Percentiles rank a stretch among this genome's conserved stretches.
Evolutionary conservation across 768 basidiomycete species (phyloP).

Genomic region (Tylopilus plumbeoviolaceoides): DNA sequence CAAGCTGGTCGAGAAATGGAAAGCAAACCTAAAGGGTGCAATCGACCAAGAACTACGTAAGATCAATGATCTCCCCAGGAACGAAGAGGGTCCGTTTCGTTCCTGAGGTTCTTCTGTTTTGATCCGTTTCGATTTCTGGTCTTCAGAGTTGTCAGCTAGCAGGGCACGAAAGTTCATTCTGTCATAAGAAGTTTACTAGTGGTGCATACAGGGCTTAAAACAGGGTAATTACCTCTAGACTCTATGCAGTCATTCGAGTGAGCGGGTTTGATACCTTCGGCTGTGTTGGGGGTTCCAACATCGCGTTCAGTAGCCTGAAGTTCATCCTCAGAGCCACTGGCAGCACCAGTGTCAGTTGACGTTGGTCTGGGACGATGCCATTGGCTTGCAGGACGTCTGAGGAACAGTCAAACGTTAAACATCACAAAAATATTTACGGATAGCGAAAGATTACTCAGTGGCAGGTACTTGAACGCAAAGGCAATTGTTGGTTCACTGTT

Average conservation of each 20-base stretch:
- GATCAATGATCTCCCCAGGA: constrained; percentile 13
- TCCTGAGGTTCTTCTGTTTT: constrained; percentile 7
- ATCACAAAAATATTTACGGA: neutral
- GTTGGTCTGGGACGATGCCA: constrained; percentile 10
- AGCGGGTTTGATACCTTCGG: constrained; percentile 1
- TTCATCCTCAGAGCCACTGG: neutral
- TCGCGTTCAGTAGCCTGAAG: neutral
- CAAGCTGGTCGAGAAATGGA: neutral
- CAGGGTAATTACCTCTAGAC: constrained; percentile 7
- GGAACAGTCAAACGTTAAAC: neutral
- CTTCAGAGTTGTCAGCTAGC: neutral
- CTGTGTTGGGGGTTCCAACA: neutral
- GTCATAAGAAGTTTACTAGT: no score
- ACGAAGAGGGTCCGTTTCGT: neutral
- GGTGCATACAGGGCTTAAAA: no score
- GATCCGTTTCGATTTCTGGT: constrained; percentile 15
- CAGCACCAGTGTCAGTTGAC: neutral
- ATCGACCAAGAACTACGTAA: constrained; percentile 9
- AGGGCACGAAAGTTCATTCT: constrained; percentile 3
- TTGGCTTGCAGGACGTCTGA: constrained; percentile 19
- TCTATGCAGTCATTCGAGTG: neutral
- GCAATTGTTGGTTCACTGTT: constrained; percentile 3
- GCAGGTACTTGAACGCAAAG: constrained; percentile 21
- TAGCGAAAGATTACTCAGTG: constrained; percentile 9
- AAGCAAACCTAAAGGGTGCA: no score